Base-by-base conservation (phyloP, 192 early-diverging fungal species). In the Podila horticola region DNA sequence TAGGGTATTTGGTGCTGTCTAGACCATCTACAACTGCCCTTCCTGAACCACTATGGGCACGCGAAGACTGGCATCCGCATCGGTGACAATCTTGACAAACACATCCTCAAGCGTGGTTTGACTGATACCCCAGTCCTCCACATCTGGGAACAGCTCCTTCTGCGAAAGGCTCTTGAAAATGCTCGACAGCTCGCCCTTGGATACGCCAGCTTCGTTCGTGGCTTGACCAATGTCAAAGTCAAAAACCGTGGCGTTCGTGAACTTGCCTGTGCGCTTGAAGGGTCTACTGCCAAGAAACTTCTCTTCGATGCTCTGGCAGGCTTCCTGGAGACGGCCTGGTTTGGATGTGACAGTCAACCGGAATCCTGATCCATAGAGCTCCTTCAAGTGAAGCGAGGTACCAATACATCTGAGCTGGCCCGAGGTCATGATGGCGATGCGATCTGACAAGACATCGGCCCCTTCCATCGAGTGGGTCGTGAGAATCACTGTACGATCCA, bases 391-490 rank as follows among this genome's bases (percentile, higher is more conserved):
- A 57, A 91, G 55, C 17, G 74, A 66, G 11, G 86, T 86, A 12
- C 91, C 91, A 12, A 81, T 65, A 22, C 83, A 86, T 49, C 85
- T 45, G 12, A 93, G 51, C 17, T 75, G 49, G 29, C 91, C 91
- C 3, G 33, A 34, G 11, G 63, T 69, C 74, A 93, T 83, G 67
- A 93, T 88, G 22, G 84, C 85, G 20, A 90, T 83, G 3, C 74
- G 68, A 65, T 87, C 84, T 2, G 81, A 83, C 5, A 87, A 71
- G 24, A 83, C 75, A 64, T 93, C 91, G 19, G 92, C 91, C 70
- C 93, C 92, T 36, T 92, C 91, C 87, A 93, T 83, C 49, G 75
- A 83, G 50, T 93, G 92, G 0, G 91, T 92, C 0, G 92, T 93
- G 57, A 93, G 33, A 15, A 93, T 67, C 11, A 93, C 67, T 11